Percentiles rank a stretch among this genome's conserved stretches.
phyloP scores from a whole-genome alignment of 176 grass and related monocot genomes.

The Tuctoria greenei region DNA sequence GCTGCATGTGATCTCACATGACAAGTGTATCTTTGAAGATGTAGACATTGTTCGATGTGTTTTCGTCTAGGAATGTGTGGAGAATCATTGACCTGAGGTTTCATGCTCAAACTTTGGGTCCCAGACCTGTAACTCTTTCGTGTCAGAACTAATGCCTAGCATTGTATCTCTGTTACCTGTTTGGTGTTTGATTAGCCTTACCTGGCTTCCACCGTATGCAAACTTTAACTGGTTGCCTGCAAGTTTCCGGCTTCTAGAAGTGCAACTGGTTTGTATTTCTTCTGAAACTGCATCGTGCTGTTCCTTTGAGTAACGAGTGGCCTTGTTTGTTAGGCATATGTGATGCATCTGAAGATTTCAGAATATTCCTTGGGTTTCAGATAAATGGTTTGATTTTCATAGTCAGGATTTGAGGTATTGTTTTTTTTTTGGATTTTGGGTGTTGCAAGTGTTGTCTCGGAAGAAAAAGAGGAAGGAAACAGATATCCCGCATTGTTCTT shows the following conservation, averaged over 20 bases:
- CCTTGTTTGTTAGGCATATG: neutral
- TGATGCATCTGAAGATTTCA: neutral
- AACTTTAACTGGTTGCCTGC: constrained; percentile 1
- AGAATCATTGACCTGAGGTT: constrained; percentile 23
- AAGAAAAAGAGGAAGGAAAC: too few relatives aligned
- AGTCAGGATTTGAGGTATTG: neutral
- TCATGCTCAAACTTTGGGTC: constrained; percentile 13
- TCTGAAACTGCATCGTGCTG: neutral
- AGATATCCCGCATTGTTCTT: too few relatives aligned
- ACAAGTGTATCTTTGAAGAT: constrained; percentile 35
- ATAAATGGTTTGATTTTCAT: neutral
- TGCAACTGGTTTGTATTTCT: neutral
- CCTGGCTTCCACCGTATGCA: neutral
- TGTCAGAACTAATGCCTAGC: constrained; percentile 26
- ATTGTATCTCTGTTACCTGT: neutral
- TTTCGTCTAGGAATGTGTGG: neutral
- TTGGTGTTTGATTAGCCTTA: neutral
- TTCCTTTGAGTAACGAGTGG: neutral
- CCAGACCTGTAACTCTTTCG: constrained; percentile 32
- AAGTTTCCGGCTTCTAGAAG: neutral
- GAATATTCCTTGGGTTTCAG: neutral
- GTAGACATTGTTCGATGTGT: constrained; percentile 25
- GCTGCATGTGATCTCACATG: constrained; percentile 39
- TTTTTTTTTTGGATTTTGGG: neutral
- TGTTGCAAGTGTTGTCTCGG: too few relatives aligned